Evolutionary conservation across 192 early-diverging fungal species (phyloP), one percentile per base, ranked within the genome.

Genomic region (Gigaspora rosea): DNA sequence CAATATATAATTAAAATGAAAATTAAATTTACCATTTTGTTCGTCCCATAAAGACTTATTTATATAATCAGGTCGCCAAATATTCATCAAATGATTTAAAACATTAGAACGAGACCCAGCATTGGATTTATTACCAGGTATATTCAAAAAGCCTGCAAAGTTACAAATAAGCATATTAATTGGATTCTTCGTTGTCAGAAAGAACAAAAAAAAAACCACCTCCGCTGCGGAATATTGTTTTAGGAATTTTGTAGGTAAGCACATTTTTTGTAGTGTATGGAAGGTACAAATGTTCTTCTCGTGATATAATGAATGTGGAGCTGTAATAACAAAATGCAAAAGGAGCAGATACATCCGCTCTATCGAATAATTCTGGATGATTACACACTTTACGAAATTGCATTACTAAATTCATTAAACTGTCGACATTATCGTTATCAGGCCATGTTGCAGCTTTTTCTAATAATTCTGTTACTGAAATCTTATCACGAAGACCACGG

Each of bases 361-460:
- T 90, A 80, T 94, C 94, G 86, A 95, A 94, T 50, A 95, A 79
- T 80, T 95, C 94, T 1, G 94, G 94, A 82, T 95, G 94, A 71
- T 94, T 95, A 80, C 93, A 94, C 46, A 95, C 93, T 80, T 95
- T 95, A 78, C 94, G 91, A 87, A 95, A 93, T 81, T 95, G 94
- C 94, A 95, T 95, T n/a, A 97, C 94, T 73, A 96, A 77, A 76
- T 96, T 96, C 94, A 95, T 95, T 80, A 96, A 85, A 77, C 89
- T 94, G 78, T 93, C 92, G 61, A 90, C 88, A 58, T 86, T 88
- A n/a, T 93, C 92, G 35, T 85, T 86, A 68, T 92, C 90, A 67
- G 82, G 83, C 32, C 88, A 83, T 16, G 85, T 90, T 3, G 90
- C 86, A 27, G 89, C 86, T 51, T 89, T 89, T 79, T 92, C 90